Conservation (phyloP, 495 filamentous ascomycete species). For the Penicillium dipodomyicola region DNA sequence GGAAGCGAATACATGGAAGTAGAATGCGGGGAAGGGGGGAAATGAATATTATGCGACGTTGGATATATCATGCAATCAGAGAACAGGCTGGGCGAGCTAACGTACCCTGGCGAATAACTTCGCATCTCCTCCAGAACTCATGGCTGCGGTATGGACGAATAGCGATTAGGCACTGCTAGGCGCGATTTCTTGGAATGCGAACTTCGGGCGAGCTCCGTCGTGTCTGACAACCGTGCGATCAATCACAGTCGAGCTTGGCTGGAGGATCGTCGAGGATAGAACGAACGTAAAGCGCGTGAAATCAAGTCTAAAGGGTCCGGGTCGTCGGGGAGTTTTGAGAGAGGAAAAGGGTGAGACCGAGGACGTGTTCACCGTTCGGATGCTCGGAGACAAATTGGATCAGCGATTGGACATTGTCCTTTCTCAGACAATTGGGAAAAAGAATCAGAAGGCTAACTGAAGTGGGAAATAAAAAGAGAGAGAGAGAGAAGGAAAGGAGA, state of each 20-base stretch:
- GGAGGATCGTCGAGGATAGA: neutral
- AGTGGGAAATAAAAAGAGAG: slow-evolving; percentile 7
- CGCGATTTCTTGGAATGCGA: slow-evolving; percentile 6
- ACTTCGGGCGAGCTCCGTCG: slow-evolving; percentile 12
- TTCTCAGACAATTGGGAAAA: slow-evolving; percentile 5
- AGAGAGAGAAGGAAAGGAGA: slow-evolving; percentile 20
- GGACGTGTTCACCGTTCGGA: slow-evolving; percentile 19
- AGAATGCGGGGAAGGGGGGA: slow-evolving; percentile 24
- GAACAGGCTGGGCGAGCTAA: slow-evolving; percentile 25
- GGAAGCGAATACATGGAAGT: slow-evolving; percentile 1
- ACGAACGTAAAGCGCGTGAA: neutral
- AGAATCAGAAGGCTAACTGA: slow-evolving; percentile 8
- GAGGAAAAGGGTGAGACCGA: slow-evolving; percentile 23
- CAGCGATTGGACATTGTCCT: slow-evolving; percentile 21
- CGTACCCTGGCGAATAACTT: slow-evolving; percentile 99
- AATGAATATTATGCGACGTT: neutral
- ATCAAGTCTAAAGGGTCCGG: slow-evolving; percentile 9
- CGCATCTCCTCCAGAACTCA: slow-evolving; percentile 90
- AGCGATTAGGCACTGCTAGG: slow-evolving; percentile 10
- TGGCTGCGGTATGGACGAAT: slow-evolving; percentile 37
- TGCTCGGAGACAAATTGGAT: slow-evolving; percentile 16
- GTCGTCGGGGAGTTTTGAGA: slow-evolving; percentile 10
- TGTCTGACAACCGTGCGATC: slow-evolving; percentile 12
- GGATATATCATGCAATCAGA: slow-evolving; percentile 21
- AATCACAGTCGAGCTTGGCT: slow-evolving; percentile 17